Evolutionary conservation across 805 yeast species (phyloP).

Genomic region (Metschnikowia borealis): DNA sequence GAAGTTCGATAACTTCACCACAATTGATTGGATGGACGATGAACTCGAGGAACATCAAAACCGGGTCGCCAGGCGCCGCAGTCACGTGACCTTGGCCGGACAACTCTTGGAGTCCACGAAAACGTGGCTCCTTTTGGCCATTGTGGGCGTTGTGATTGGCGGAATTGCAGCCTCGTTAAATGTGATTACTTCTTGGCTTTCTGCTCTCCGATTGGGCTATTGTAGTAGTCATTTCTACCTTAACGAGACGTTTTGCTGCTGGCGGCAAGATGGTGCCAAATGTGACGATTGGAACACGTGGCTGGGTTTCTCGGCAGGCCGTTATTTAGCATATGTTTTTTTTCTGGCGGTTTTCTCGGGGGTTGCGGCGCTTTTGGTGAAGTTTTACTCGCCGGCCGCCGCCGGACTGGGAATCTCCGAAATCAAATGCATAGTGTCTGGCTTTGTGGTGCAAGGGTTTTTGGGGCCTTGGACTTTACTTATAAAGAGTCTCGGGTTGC

Average conservation of each 20-base stretch:
- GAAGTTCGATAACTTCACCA: constrained; percentile 56
- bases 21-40: constrained; percentile 71
- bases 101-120: constrained; percentile 38
- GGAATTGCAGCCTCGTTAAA: constrained; percentile 77
- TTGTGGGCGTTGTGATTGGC: constrained; percentile 77
- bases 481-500: constrained; percentile 77
- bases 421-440: constrained; percentile 90
- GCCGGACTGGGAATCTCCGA: constrained; percentile 98
- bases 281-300: constrained; percentile 74
- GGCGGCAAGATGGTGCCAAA: constrained; percentile 42
- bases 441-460: constrained; percentile 77
- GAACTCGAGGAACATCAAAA: constrained; percentile 45
- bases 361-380: constrained; percentile 65
- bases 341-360: constrained; percentile 61
- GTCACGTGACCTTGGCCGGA: constrained; percentile 19
- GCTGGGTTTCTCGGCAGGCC: constrained; percentile 42
- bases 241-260: constrained; percentile 77
- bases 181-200: constrained; percentile 82
- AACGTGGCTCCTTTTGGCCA: constrained; percentile 70
- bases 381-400: constrained; percentile 76
- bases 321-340: constrained; percentile 56
- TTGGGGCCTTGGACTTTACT: constrained; percentile 66
- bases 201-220: constrained; percentile 72
- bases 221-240: constrained; percentile 69
- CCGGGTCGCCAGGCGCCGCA: constrained; percentile 21